A percentile compares a stretch with the other conserved stretches of the same genome.
phyloP scores from a whole-genome alignment of 2,329 filamentous ascomycete genomes.

The Venturia nashicola region DNA sequence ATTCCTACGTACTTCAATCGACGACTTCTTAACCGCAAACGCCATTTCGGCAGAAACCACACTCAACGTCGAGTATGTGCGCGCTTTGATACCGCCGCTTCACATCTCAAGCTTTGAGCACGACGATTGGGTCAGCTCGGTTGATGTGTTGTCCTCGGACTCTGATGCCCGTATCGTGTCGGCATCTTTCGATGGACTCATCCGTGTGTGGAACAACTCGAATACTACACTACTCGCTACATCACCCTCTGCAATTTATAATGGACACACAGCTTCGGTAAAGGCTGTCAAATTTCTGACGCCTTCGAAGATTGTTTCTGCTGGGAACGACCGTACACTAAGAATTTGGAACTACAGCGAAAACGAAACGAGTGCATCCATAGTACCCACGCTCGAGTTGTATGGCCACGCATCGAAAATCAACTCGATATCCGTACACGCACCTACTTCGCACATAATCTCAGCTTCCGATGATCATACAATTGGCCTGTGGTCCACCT shows the following conservation, averaged over 20 bases:
- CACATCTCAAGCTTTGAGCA: conserved; percentile 91
- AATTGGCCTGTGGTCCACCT: conserved; percentile 80
- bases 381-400: conserved; percentile 67
- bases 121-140: conserved; percentile 87
- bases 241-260: conserved; percentile 54
- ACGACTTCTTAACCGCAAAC: conserved; percentile 77
- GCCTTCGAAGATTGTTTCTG: conserved; percentile 65
- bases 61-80: conserved; percentile 82
- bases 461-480: conserved; percentile 75
- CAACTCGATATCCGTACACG: conserved; percentile 63
- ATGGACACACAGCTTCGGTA: conserved; percentile 58
- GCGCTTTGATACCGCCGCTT: conserved; percentile 76
- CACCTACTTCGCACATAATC: conserved; percentile 62
- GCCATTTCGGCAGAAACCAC: conserved; percentile 84
- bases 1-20: conserved; percentile 78
- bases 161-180: conserved; percentile 69
- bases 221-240: conserved; percentile 66
- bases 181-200: conserved; percentile 81
- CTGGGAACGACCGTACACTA: conserved; percentile 73
- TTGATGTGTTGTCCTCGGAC: conserved; percentile 65
- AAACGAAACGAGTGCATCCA: conserved; percentile 27
- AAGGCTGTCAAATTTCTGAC: conserved; percentile 79
- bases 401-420: conserved; percentile 70
- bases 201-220: conserved; percentile 82
- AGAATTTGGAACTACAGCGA: conserved; percentile 83